phyloP scores from a whole-genome alignment of 2,329 filamentous ascomycete species.

The Diaporthe velutina region DNA sequence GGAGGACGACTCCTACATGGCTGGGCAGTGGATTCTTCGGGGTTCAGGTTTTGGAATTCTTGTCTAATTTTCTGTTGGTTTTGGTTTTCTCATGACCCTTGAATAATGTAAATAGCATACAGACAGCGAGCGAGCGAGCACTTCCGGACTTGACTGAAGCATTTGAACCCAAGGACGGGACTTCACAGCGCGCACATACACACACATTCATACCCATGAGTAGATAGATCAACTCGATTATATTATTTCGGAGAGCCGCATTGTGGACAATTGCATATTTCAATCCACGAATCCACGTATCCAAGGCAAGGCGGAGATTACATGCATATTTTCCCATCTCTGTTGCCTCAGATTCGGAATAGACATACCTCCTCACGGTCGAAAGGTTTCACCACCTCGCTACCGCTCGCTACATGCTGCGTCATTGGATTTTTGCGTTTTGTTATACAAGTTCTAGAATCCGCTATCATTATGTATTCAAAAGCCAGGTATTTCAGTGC shows the following conservation, averaged over 20 bases:
- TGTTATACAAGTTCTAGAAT: too few species aligned
- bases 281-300: too few species aligned
- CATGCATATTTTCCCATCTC: too few species aligned
- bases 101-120: neutral
- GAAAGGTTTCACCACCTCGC: too few species aligned
- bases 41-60: neutral
- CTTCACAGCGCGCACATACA: constrained; percentile 8
- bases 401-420: too few species aligned
- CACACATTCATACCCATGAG: constrained; percentile 22
- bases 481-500: too few species aligned
- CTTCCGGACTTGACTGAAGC: constrained; percentile 28
- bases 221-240: constrained; percentile 24
- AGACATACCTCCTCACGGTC: too few species aligned
- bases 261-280: too few species aligned
- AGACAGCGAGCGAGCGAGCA: constrained; percentile 33
- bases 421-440: too few species aligned
- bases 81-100: neutral
- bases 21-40: neutral
- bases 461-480: too few species aligned
- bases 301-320: too few species aligned
- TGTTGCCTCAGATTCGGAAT: too few species aligned
- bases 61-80: neutral
- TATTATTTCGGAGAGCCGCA: neutral
- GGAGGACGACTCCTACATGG: neutral
- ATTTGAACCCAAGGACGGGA: constrained; percentile 4